Evolutionary conservation across 306 rosid species (phyloP), one percentile per base, ranked within the genome.

Genomic region (Cucurbita moschata): DNA sequence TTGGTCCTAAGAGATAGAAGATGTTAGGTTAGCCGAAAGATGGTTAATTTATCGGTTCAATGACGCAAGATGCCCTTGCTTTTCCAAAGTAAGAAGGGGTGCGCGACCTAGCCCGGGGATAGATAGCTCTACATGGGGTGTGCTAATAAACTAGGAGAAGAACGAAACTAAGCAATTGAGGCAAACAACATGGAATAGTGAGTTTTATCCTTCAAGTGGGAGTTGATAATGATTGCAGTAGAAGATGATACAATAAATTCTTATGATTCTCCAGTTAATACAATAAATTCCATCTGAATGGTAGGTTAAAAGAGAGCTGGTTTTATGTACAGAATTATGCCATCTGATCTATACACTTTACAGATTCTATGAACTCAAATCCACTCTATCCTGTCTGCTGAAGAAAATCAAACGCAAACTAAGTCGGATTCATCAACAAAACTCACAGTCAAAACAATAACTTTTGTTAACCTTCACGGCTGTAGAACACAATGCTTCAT

Each of bases 301-400:
- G 74, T 70, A 70, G 60, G 74, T 51, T 50, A 70, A 70, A 70
- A 70, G 74, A 50, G 46, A 66, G 54, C 26, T 26, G 26, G 26
- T 26, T 53, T 4, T 76, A 63, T 76, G 81, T 83, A 78, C 77
- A 77, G 77, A 60, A 74, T 73, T 71, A 61, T 76, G 51, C 76
- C 74, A 84, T 66, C 42, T 44, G 72, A 21, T 12, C 51, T 73
- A 63, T 73, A 76, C 75, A 70, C 15, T 30, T 44, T 79, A 75
- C 74, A 72, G 83, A 79, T 58, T 73, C 16, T 69, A 78, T 67
- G 70, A 78, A 74, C 77, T 64, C 44, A 77, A 70, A 60, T 71
- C 47, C 51, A 79, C 21, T 74, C 38, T 44, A 72, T 71, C 72
- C 75, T 82, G 52, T 23, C 58, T 10, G 64, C 35, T 71, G 23